Evolutionary conservation across 2,329 filamentous ascomycete species (phyloP), one percentile per base, ranked within the genome.

Genomic region (Paramyrothecium sp.): DNA sequence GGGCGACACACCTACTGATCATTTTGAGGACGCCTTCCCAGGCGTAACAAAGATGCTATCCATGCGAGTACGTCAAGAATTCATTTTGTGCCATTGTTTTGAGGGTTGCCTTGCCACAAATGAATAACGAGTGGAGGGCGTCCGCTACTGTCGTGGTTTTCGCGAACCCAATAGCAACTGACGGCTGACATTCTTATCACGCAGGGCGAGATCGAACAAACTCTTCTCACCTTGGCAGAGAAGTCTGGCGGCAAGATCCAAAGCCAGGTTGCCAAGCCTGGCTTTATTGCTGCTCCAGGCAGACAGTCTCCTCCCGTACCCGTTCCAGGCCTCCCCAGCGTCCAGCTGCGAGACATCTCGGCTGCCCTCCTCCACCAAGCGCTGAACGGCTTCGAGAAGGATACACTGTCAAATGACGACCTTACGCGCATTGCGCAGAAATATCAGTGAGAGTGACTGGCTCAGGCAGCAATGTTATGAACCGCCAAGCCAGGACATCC

Each of bases 131-230:
- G 26, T 30, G 26, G 26, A 30, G 10, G 26, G 26, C 26, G 10
- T 30, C 10, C 26, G 26, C 26, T 5, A 10, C 10, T 30, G 4
- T 5, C 26, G 26, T 10, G 10, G 10, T 30, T 30, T 30, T 30
- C 10, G 26, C n/a, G n/a, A n/a, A n/a, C n/a, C n/a, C n/a, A n/a
- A n/a, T n/a, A n/a, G 33, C 33, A 38, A 38, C 10, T 38, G 33
- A 16, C 33, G 16, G 33, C 33, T 16, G 33, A 8, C 33, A 16
- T 10, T 38, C 10, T 38, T 16, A 38, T 38, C 10, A 44, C 22
- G 10, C 51, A 54, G 51, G 51, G 51, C 30, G 51, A 54, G 51
- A 41, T 33, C 12, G 51, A 54, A 54, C 19, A 41, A 3, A 54
- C 20, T 7, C n/a, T 54, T 46, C 51, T 54, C 5, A 30, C 13